Evolutionary conservation across 345 rosid genomes (phyloP).

Genomic region (Camelina sativa): DNA sequence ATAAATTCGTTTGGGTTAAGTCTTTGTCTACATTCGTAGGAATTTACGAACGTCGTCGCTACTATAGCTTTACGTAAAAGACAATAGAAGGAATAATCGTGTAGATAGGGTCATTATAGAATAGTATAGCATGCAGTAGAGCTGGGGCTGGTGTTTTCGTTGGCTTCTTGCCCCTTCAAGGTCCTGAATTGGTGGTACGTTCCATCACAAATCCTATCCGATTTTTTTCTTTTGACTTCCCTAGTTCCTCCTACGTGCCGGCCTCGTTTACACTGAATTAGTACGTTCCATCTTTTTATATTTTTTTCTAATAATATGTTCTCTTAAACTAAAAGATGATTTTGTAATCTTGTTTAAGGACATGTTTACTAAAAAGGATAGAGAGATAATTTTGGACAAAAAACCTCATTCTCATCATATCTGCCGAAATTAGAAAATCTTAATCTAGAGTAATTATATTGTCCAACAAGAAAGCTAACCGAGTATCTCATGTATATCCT

Average conservation of each 20-base stretch:
- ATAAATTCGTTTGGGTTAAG: conserved; percentile 1
- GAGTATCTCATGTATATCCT: background rate
- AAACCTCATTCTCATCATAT: background rate
- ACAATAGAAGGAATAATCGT: background rate
- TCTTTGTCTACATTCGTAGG: conserved; percentile 10
- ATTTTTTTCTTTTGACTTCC: background rate
- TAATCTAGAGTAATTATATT: background rate
- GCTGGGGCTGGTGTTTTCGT: conserved; percentile 13
- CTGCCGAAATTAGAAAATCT: background rate
- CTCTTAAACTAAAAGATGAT: background rate
- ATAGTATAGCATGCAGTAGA: background rate
- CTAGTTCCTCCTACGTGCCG: conserved; percentile 17
- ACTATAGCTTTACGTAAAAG: background rate
- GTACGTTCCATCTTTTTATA: too few relatives aligned
- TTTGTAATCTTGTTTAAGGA: background rate
- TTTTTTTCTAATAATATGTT: background rate
- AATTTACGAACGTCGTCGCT: conserved; percentile 11
- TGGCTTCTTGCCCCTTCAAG: conserved; percentile 32
- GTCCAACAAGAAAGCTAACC: background rate
- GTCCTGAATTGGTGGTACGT: conserved; percentile 14
- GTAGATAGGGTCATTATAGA: conserved; percentile 26
- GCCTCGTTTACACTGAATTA: conserved; percentile 12
- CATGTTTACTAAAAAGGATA: background rate
- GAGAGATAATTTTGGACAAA: background rate
- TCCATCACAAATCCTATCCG: conserved; percentile 17